Evolutionary conservation across 129 eudicot genomes (phyloP), one percentile per base, ranked within the genome.

Genomic region (Lactuca sativa): DNA sequence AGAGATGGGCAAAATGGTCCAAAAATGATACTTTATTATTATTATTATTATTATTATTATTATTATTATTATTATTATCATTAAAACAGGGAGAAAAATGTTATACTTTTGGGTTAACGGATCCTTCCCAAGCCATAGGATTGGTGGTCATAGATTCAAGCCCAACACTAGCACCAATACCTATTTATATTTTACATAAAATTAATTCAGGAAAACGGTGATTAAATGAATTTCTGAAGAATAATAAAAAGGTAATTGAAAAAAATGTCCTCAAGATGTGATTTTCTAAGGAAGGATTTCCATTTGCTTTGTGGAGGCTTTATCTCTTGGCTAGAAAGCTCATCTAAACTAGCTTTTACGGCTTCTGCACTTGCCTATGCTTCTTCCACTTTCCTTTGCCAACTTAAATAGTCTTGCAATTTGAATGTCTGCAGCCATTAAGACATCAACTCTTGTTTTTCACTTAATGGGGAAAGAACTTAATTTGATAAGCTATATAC

Each of bases 61-160:
- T 21, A 21, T 21, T 21, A 21, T 21, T 21, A 21, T 21, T 10
- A 11, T 5, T 10, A 11, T 10, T 21, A 21, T n/a, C n/a, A n/a
- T n/a, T n/a, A n/a, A 11, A 47, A 11, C 3, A 53, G 51, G 34
- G 69, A 38, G 37, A 33, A 53, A 69, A 36, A 48, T 40, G 31
- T 11, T 18, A 59, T 85, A 95, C 99, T 57, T 73, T 85, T 15
- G 99, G 99, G 75, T 90, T 95, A 54, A 95, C 90, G 2, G 92
- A 83, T 73, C 97, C 97, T 70, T 86, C 97, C 95, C 97, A 90
- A 41, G 90, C 97, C 97, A 87, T 90, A 3, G 92, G 95, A 62
- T 95, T 95, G 37, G 77, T 44, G 9, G 97, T 90, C 96, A 95
- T 95, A 13, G 97, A 95, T 62, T 95, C 99, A 76, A 95, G 78